Evolutionary conservation across 2,329 filamentous ascomycete genomes (phyloP).

Genomic region (Neonectria ditissima): DNA sequence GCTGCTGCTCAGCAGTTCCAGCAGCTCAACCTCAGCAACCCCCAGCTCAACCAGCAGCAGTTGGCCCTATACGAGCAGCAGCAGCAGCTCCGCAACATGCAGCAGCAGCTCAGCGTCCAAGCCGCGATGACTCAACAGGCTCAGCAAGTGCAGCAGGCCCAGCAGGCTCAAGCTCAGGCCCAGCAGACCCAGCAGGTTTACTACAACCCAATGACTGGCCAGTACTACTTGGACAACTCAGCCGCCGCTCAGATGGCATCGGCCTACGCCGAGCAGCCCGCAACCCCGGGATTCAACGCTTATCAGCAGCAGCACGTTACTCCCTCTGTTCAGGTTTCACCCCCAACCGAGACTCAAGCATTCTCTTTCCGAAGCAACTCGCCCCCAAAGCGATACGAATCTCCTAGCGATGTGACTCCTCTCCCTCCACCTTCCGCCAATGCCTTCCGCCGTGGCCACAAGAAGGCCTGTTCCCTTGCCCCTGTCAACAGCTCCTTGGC

Average conservation of each 20-base stretch:
- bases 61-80: slow-evolving; percentile 61
- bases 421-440: slow-evolving; percentile 90
- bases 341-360: slow-evolving; percentile 73
- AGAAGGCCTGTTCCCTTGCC: slow-evolving; percentile 85
- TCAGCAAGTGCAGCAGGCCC: slow-evolving; percentile 52
- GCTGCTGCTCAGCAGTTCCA: slow-evolving; percentile 86
- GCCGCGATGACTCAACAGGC: slow-evolving; percentile 50
- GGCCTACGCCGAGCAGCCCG: slow-evolving; percentile 58
- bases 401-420: slow-evolving; percentile 75
- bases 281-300: slow-evolving; percentile 49
- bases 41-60: slow-evolving; percentile 61
- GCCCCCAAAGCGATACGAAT: slow-evolving; percentile 74
- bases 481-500: slow-evolving; percentile 65
- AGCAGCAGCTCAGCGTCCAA: slow-evolving; percentile 54
- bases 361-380: slow-evolving; percentile 71
- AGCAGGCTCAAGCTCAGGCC: slow-evolving; percentile 66
- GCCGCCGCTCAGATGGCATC: slow-evolving; percentile 57
- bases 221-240: slow-evolving; percentile 82
- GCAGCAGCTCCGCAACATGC: slow-evolving; percentile 55
- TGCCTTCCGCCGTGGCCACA: slow-evolving; percentile 92
- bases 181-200: slow-evolving; percentile 82
- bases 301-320: slow-evolving; percentile 63
- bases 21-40: slow-evolving; percentile 74
- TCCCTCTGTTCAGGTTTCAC: slow-evolving; percentile 85
- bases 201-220: slow-evolving; percentile 87